A percentile compares a stretch with the other conserved stretches of the same genome.
Evolutionary conservation across 495 filamentous ascomycete genomes (phyloP).

Genomic region (Xylaria curta): DNA sequence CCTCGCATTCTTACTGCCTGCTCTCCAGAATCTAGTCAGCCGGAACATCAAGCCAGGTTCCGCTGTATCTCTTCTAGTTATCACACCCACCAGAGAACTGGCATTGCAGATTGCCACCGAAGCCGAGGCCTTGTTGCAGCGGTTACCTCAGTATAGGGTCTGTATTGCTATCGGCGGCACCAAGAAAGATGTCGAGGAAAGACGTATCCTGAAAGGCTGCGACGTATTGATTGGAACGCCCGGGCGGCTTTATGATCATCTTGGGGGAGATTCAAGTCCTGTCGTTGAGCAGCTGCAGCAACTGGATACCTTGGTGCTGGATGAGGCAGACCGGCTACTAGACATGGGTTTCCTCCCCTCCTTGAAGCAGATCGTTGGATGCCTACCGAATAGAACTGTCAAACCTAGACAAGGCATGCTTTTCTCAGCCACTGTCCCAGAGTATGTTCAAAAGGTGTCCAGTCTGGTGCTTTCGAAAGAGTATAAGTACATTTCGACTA

Average conservation of each 20-base stretch:
- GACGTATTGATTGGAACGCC: slow-evolving; percentile 68
- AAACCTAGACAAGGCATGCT: slow-evolving; percentile 71
- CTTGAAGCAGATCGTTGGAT: slow-evolving; percentile 62
- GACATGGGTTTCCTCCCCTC: slow-evolving; percentile 67
- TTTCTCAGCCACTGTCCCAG: slow-evolving; percentile 72
- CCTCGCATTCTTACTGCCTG: slow-evolving; percentile 68
- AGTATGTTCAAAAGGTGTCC: slow-evolving; percentile 66
- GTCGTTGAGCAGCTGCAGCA: slow-evolving; percentile 26
- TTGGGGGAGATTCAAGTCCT: slow-evolving; percentile 5
- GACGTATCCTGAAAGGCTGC: slow-evolving; percentile 43
- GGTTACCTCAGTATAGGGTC: slow-evolving; percentile 40
- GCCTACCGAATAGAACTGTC: slow-evolving; percentile 60
- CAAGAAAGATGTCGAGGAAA: slow-evolving; percentile 45
- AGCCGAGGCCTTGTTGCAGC: slow-evolving; percentile 42
- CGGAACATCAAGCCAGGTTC: slow-evolving; percentile 25
- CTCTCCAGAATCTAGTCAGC: slow-evolving; percentile 66
- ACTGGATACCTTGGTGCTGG: slow-evolving; percentile 66
- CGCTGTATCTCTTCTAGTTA: slow-evolving; percentile 65
- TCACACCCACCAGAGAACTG: slow-evolving; percentile 70
- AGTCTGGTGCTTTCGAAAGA: slow-evolving; percentile 60
- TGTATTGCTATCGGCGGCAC: slow-evolving; percentile 49
- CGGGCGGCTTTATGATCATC: slow-evolving; percentile 67
- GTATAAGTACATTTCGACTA: slow-evolving; percentile 67
- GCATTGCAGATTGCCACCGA: slow-evolving; percentile 71
- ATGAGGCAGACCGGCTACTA: slow-evolving; percentile 73